Evolutionary conservation across 164 flowering plant species (phyloP).

Genomic region (Annona squamosa): DNA sequence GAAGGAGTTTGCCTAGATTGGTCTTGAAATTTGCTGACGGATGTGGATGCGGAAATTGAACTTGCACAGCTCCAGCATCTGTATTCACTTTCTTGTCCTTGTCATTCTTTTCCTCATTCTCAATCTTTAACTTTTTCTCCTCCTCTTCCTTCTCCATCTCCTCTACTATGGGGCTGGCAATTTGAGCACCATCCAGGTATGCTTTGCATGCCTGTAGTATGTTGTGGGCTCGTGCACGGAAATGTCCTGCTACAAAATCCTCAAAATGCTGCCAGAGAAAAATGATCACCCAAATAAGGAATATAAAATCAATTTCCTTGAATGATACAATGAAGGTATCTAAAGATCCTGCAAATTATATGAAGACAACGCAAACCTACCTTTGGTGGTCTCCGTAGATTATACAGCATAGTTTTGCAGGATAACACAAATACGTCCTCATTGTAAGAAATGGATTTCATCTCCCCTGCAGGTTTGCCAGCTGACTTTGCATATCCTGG

Average conservation of each 20-base stretch:
- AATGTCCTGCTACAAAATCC: slow-evolving; percentile 66
- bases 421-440: slow-evolving; percentile 5
- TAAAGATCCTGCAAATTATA: background rate
- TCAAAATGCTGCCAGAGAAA: slow-evolving; percentile 63
- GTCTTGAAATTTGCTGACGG: slow-evolving; percentile 36
- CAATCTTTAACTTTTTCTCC: background rate
- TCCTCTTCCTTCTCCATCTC: background rate
- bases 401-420: slow-evolving; percentile 12
- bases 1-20: slow-evolving; percentile 22
- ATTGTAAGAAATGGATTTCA: slow-evolving; percentile 7
- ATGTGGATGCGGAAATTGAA: no score
- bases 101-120: slow-evolving; percentile 33
- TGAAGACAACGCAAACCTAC: background rate
- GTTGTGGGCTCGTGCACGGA: slow-evolving; percentile 38
- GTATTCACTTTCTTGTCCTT: slow-evolving; percentile 32
- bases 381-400: slow-evolving; percentile 7
- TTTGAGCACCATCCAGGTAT: slow-evolving; percentile 63
- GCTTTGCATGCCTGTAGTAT: slow-evolving; percentile 69
- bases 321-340: background rate
- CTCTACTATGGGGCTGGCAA: slow-evolving; percentile 47
- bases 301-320: background rate
- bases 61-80: background rate
- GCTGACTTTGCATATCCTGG: slow-evolving; percentile 46
- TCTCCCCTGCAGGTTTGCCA: slow-evolving; percentile 8
- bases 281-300: background rate